A percentile compares a stretch with the other conserved stretches of the same genome.
These are phyloP conservation scores for Tricholomella constricta DNA, from an alignment of 768 basidiomycete genomes.

Conservation along the genomic window DNA sequence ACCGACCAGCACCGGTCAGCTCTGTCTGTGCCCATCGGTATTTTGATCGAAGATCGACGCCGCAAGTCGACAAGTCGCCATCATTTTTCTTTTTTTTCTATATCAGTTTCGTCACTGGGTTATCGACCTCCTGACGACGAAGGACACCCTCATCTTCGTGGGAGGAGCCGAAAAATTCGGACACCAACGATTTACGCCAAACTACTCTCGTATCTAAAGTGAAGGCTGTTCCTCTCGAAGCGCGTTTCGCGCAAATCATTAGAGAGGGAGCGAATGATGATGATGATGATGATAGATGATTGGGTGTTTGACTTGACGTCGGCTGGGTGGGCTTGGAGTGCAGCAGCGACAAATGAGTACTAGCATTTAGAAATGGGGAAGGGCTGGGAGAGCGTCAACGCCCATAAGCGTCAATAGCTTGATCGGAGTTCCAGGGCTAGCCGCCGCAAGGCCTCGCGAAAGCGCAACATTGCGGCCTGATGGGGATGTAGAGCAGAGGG, in stretches of 20 bases:
- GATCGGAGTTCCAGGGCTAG: conserved; percentile 17
- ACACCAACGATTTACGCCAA: too few relatives aligned
- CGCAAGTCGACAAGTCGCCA: conserved; percentile 9
- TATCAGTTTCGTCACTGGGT: conserved; percentile 14
- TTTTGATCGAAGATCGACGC: conserved; percentile 12
- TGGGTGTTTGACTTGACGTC: conserved; percentile 2
- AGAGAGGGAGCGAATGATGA: too few relatives aligned
- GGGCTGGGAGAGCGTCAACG: conserved; percentile 1
- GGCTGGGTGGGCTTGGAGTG: conserved; percentile 1
- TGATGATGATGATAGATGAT: background rate
- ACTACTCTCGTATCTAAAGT: too few relatives aligned
- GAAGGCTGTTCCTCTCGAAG: too few relatives aligned
- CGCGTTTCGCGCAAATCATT: too few relatives aligned
- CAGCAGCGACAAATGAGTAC: background rate
- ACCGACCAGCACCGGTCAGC: background rate
- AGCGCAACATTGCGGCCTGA: conserved; percentile 3
- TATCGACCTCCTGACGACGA: conserved; percentile 12
- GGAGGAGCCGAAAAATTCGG: conserved; percentile 14
- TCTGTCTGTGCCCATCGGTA: background rate
- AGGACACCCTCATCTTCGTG: background rate
- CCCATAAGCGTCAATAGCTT: conserved; percentile 13
- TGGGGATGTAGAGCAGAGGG: conserved; percentile 6
- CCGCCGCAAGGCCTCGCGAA: conserved; percentile 14
- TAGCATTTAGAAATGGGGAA: conserved; percentile 13
- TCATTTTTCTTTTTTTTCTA: conserved; percentile 7